Base-by-base conservation (phyloP, 108 stramenopile species). In the Seminavis robusta region DNA sequence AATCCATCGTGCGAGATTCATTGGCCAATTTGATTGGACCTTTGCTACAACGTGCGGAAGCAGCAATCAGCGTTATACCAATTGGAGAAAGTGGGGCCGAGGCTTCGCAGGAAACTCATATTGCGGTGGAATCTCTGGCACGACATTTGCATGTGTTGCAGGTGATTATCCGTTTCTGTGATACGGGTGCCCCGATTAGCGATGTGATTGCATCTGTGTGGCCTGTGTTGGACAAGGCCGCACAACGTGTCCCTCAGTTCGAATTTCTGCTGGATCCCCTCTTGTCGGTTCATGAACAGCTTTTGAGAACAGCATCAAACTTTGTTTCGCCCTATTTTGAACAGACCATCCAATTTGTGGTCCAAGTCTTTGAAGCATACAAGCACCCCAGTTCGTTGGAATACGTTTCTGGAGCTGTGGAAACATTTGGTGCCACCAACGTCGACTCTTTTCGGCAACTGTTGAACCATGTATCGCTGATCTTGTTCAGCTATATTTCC, bases 361-460 rank as follows among this genome's bases (percentile, higher is more conserved):
- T 81, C 16, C 63, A 75, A 47, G 73, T 70, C 21, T 76, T 79
- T 20, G 77, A 81, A 50, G 62, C 73, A 32, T 50, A 63, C n/a
- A 51, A 69, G 30, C 38, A 58, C 59, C 57, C 67, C 10, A 52
- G 59, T 1, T 68, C 77, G 8, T 43, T 81, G 17, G 67, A 61
- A 33, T 81, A 79, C 56, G 66, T 85, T 9, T 63, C 71, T 3
- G 63, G 62, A 9, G 80, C 80, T 31, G 80, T 78, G 13, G 84
- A 85, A 61, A 43, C 49, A 31, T 85, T 85, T 63, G 71, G 74
- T 15, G 51, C 55, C 8, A 67, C 51, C 31, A 40, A 57, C 37
- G 52, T 11, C 5, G 15, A 8, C 4, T 6, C 10, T 9, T 38
- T 54, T 4, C 19, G 23, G 6, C 29, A 45, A 16, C 26, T 60